Evolutionary conservation across 192 early-diverging fungal genomes (phyloP), one percentile per base, ranked within the genome.

Genomic region (Coemansia sp.): DNA sequence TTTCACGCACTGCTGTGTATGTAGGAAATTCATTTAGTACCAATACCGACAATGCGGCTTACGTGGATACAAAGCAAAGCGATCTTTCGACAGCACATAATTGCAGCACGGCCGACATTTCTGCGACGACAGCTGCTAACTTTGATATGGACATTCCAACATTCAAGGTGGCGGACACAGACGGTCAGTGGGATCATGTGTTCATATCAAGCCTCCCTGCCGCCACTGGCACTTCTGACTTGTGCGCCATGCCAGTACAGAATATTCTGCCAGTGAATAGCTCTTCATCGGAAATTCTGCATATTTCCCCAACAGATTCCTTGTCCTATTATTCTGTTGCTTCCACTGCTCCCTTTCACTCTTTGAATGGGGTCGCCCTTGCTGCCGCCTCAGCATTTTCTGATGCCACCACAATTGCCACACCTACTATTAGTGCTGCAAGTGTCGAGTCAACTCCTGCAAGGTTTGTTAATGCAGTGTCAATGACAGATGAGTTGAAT

Each of bases 211-310:
- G 77, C 77, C 77, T 56, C 77, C 57, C 66, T 68, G 45, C 62
- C 72, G 77, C 77, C 77, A 79, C 77, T 22, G 58, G 17, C 77
- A 79, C 58, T 79, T 59, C 68, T 68, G 71, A 79, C 71, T 68
- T 74, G 59, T 54, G 67, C 72, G 71, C 77, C 77, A 79, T 66
- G 68, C 40, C 68, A 48, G 53, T 59, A 53, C 63, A 66, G 54
- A 73, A 66, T 72, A 69, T 42, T 32, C 46, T 72, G 48, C 60
- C 62, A 17, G 20, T 53, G 25, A 53, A 53, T 53, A 53, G 23
- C 50, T 22, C 22, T 15, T 32, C 50, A 53, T 13, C 50, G 15
- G 50, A 53, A 53, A 29, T 32, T 56, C 53, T 52, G 38, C 49
- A 58, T 19, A 32, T 40, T 34, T 33, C 67, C 38, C 54, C 32